These are phyloP conservation scores for Cercospora zeina DNA, from an alignment of 2,329 filamentous ascomycete species.

Conservation along the genomic window DNA sequence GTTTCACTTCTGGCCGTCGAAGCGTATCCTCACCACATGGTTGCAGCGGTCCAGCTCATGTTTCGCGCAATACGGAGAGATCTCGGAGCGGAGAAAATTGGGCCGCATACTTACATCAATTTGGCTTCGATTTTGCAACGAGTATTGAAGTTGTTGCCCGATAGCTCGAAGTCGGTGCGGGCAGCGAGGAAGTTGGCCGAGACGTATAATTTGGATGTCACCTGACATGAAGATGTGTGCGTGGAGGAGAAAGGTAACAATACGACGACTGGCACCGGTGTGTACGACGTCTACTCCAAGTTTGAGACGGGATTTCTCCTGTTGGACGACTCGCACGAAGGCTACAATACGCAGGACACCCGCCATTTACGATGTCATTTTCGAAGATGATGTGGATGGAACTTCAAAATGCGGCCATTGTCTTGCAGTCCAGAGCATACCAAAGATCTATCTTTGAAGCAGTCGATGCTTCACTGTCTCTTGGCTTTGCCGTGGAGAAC, in stretches of 20 bases:
- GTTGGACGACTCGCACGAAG: neutral
- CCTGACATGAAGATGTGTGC: neutral
- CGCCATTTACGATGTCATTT: neutral
- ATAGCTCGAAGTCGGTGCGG: conserved; percentile 19
- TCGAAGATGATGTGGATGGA: no score
- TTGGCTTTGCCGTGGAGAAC: no score
- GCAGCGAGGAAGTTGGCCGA: conserved; percentile 17
- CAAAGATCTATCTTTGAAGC: no score
- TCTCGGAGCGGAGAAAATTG: conserved; percentile 14
- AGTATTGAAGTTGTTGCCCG: conserved; percentile 14
- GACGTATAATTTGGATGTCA: neutral
- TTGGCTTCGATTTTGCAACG: conserved; percentile 7
- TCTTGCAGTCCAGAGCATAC: no score
- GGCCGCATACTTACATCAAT: conserved; percentile 7
- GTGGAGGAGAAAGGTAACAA: no score
- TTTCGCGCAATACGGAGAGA: conserved; percentile 20
- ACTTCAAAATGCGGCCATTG: no score
- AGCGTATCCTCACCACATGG: conserved; percentile 21
- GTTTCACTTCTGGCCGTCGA: conserved; percentile 18
- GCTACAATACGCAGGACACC: neutral
- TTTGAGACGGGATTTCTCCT: neutral
- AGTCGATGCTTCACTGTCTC: no score
- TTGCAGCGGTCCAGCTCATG: conserved; percentile 21
- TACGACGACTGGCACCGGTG: neutral
- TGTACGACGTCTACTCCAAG: neutral